These are phyloP conservation scores for Setaria viridis DNA, from an alignment of 202 grass and related monocot genomes.

Conservation along the genomic window DNA sequence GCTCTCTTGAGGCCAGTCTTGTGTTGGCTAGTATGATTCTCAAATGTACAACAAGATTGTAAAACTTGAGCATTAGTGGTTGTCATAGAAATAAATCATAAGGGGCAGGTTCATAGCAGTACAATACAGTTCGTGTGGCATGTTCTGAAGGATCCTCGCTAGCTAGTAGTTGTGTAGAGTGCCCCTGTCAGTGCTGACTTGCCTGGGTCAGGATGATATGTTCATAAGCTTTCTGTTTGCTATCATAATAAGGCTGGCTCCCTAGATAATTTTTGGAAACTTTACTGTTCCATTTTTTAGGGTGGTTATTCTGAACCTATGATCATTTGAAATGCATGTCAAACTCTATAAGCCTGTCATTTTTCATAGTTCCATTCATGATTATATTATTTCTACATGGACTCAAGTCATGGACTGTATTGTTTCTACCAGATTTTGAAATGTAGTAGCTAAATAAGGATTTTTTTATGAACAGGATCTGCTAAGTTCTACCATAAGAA, in stretches of 20 bases:
- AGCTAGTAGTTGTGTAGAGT: background rate
- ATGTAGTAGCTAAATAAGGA: no score
- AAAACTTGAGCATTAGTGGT: background rate
- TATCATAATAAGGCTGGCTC: background rate
- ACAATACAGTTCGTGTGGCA: background rate
- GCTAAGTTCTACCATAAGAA: no score
- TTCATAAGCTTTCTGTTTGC: background rate
- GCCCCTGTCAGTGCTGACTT: background rate
- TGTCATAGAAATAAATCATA: background rate
- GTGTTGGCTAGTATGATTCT: background rate
- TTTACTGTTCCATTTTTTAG: no score
- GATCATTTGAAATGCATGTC: no score
- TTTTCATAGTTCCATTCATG: no score
- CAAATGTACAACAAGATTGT: background rate
- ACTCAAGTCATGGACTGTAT: no score
- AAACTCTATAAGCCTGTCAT: no score
- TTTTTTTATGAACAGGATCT: no score
- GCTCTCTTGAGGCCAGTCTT: background rate
- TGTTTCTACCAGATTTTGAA: no score
- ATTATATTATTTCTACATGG: no score
- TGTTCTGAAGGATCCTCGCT: background rate
- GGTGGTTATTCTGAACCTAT: no score
- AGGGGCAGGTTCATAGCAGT: background rate
- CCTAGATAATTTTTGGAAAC: background rate
- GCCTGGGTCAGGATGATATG: background rate